Conservation (phyloP, 1,139 yeast genomes). For the Suhomyces wounanorum region DNA sequence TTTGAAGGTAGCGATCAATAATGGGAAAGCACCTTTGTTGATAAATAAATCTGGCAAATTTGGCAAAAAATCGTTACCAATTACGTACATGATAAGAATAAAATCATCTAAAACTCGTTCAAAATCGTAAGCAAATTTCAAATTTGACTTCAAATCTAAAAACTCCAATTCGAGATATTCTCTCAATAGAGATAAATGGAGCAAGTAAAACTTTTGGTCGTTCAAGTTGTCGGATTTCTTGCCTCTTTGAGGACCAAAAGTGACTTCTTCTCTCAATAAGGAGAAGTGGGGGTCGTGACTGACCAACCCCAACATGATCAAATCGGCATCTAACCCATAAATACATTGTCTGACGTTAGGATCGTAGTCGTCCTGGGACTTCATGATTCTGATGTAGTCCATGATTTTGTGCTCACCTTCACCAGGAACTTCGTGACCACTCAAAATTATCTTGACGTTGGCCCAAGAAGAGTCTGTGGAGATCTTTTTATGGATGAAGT, state of each 20-base stretch:
- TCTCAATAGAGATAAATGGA: slow-evolving; percentile 84
- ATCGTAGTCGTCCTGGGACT: slow-evolving; percentile 72
- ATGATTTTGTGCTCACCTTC: slow-evolving; percentile 99
- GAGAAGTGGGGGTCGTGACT: slow-evolving; percentile 98
- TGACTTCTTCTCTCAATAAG: slow-evolving; percentile 91
- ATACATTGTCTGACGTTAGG: slow-evolving; percentile 93
- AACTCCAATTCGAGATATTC: slow-evolving; percentile 91
- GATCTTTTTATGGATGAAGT: slow-evolving; percentile 88
- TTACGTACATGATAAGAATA: slow-evolving; percentile 86
- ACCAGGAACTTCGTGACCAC: slow-evolving; percentile 99
- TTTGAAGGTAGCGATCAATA: slow-evolving; percentile 83
- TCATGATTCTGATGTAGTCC: slow-evolving; percentile 86
- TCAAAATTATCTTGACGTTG: slow-evolving; percentile 74
- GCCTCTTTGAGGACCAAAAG: slow-evolving; percentile 66
- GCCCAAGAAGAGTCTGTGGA: slow-evolving; percentile 93
- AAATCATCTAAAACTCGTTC: slow-evolving; percentile 92
- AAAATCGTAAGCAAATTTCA: slow-evolving; percentile 75
- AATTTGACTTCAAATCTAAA: slow-evolving; percentile 61
- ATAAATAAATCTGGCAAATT: slow-evolving; percentile 91
- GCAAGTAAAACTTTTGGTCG: slow-evolving; percentile 77
- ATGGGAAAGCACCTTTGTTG: slow-evolving; percentile 94
- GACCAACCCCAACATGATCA: slow-evolving; percentile 94
- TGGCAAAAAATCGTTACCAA: slow-evolving; percentile 99
- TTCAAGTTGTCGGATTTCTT: slow-evolving; percentile 59
- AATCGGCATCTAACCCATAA: slow-evolving; percentile 96